A percentile compares a stretch with the other conserved stretches of the same genome.
These are phyloP conservation scores for Paecilomyces variotii DNA, from an alignment of 2,329 filamentous ascomycete species.

Conservation along the genomic window DNA sequence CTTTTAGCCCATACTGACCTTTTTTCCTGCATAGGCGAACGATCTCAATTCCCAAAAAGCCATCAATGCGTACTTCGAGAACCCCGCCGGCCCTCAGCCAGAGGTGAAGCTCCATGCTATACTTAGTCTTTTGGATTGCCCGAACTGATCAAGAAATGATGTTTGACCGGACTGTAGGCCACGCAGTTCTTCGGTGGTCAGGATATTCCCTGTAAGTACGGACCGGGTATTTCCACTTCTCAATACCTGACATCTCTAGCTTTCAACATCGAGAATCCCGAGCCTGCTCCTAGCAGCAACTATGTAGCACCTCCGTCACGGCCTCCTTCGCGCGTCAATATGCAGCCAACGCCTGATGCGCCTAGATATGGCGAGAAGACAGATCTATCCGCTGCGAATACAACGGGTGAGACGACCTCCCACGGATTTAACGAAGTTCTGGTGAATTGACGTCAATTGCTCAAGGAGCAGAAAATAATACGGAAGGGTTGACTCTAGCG, in stretches of 20 bases:
- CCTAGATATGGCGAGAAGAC: constrained; percentile 15
- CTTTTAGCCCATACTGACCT: background rate
- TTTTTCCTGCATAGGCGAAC: constrained; percentile 26
- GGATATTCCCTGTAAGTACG: constrained; percentile 17
- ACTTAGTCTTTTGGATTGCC: background rate
- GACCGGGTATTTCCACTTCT: background rate
- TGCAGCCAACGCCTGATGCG: constrained; percentile 16
- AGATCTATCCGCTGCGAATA: constrained; percentile 19
- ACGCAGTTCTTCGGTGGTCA: constrained; percentile 14
- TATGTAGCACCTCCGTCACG: constrained; percentile 36
- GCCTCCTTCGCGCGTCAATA: constrained; percentile 38
- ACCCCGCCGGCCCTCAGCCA: constrained; percentile 27
- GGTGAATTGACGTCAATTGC: constrained; percentile 3
- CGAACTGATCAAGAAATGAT: constrained; percentile 2
- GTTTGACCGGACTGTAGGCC: background rate
- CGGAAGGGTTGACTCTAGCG: constrained; percentile 28
- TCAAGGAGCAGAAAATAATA: constrained; percentile 14
- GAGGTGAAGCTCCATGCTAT: constrained; percentile 18
- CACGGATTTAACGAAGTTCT: background rate
- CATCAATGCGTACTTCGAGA: constrained; percentile 42
- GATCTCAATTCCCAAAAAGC: constrained; percentile 38
- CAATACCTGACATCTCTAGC: constrained; percentile 15
- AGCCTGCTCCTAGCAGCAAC: constrained; percentile 25
- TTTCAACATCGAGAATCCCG: constrained; percentile 31
- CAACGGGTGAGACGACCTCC: constrained; percentile 17